Evolutionary conservation across 1,284 basidiomycete species (phyloP), one percentile per base, ranked within the genome.

Genomic region (Peniophora sp.): DNA sequence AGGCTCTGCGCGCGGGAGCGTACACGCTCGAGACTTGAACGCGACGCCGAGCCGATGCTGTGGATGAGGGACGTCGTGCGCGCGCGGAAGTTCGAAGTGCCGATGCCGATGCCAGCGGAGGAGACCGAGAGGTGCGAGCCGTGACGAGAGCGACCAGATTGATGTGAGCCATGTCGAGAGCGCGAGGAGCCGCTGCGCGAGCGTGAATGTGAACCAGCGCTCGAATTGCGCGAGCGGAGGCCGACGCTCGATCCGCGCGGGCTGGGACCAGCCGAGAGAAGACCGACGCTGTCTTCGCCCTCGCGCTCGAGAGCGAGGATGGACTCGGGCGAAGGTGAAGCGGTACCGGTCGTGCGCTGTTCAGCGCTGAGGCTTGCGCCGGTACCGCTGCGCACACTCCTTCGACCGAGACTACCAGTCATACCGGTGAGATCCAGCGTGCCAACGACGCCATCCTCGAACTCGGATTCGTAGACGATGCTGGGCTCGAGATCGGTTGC

Each of bases 271-370:
- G 69, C 63, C 50, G 74, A 75, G 50, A 90, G 66, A 12, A 74
- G 60, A 14, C 85, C 88, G 47, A 90, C 79, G 48, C 75, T 75
- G 58, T 89, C 86, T 47, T 87, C 83, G 27, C 74, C 72, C 62
- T 89, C 85, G n/a, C 37, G 37, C 37, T 41, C 37, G 18, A 41
- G 37, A n/a, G 37, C 37, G 15, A 41, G 37, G n/a, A 41, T n/a
- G 8, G 37, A 41, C 8, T 20, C 18, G n/a, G 37, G 37, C 8
- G n/a, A 17, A n/a, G 37, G 37, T 5, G 37, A 41, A 5, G 37
- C 37, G n/a, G 37, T 8, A 15, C 37, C 37, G n/a, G 37, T 41
- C 8, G n/a, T n/a, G 27, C 27, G 27, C 27, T 32, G 27, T 12
- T 32, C 27, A 6, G 27, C 27, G 27, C 27, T 32, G 27, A 32